phyloP scores from a whole-genome alignment of 1,284 basidiomycete genomes.

The Volvariella volvacea region DNA sequence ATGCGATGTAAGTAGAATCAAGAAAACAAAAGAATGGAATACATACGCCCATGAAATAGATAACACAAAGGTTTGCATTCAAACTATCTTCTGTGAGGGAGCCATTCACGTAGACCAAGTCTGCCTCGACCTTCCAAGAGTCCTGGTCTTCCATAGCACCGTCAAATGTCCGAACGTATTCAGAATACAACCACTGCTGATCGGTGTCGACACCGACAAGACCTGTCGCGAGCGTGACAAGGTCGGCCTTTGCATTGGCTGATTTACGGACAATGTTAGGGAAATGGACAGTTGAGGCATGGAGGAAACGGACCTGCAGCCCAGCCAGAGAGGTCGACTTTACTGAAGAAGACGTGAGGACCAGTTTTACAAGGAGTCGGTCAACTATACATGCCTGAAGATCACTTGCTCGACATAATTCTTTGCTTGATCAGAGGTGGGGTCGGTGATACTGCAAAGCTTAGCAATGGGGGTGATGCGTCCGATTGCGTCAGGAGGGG shows the following conservation, averaged over 20 bases:
- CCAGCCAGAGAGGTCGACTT: background rate
- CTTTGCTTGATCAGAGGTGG: too few relatives aligned
- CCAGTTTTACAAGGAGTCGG: too few relatives aligned
- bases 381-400: too few relatives aligned
- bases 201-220: background rate
- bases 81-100: background rate
- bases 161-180: background rate
- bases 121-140: background rate
- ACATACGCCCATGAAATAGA: slow-evolving; percentile 2
- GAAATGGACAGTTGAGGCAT: background rate
- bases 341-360: too few relatives aligned
- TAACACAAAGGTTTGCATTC: background rate
- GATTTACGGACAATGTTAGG: background rate
- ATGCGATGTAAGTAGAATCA: too few relatives aligned
- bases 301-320: background rate
- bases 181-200: background rate
- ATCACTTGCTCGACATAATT: too few relatives aligned
- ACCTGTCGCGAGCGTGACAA: background rate
- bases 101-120: background rate
- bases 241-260: background rate
- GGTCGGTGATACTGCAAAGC: too few relatives aligned
- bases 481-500: background rate
- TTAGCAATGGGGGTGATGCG: background rate
- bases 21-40: too few relatives aligned
- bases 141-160: background rate